Percentiles rank a stretch among this genome's conserved stretches.
Evolutionary conservation across 2,329 filamentous ascomycete genomes (phyloP).

Genomic region (Waltergamsia citrina): DNA sequence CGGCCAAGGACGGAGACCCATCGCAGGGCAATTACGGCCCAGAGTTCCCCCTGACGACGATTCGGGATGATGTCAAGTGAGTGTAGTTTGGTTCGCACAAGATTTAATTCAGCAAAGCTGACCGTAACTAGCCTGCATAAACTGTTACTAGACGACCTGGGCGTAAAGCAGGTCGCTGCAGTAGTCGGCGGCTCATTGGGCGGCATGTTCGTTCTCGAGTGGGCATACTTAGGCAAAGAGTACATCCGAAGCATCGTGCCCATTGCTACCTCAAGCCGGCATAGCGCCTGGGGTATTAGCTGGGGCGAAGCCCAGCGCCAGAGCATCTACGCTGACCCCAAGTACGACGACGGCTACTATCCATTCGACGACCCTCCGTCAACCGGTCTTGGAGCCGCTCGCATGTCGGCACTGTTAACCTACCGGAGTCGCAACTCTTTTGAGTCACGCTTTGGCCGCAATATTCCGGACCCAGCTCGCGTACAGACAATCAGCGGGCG

Average conservation of each 20-base stretch:
- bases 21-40: conserved; percentile 76
- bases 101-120: conserved; percentile 6
- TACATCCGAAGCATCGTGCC: conserved; percentile 75
- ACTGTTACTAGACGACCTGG: conserved; percentile 69
- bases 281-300: conserved; percentile 85
- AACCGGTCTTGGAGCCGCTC: conserved; percentile 82
- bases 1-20: conserved; percentile 72
- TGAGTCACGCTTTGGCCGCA: conserved; percentile 87
- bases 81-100: conserved; percentile 25
- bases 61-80: conserved; percentile 90
- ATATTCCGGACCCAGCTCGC: conserved; percentile 77
- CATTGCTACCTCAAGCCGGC: conserved; percentile 75
- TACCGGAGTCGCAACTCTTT: conserved; percentile 97
- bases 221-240: conserved; percentile 81
- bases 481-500: conserved; percentile 72
- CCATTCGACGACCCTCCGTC: conserved; percentile 75
- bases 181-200: conserved; percentile 81
- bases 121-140: conserved; percentile 56
- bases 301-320: conserved; percentile 85
- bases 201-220: conserved; percentile 85
- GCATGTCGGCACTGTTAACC: conserved; percentile 92
- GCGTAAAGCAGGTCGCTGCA: conserved; percentile 67
- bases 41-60: conserved; percentile 91
- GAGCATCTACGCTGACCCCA: conserved; percentile 95
- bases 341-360: conserved; percentile 97